Evolutionary conservation across 768 basidiomycete genomes (phyloP), one percentile per base, ranked within the genome.

Genomic region (Leucocoprinus birnbaumii): DNA sequence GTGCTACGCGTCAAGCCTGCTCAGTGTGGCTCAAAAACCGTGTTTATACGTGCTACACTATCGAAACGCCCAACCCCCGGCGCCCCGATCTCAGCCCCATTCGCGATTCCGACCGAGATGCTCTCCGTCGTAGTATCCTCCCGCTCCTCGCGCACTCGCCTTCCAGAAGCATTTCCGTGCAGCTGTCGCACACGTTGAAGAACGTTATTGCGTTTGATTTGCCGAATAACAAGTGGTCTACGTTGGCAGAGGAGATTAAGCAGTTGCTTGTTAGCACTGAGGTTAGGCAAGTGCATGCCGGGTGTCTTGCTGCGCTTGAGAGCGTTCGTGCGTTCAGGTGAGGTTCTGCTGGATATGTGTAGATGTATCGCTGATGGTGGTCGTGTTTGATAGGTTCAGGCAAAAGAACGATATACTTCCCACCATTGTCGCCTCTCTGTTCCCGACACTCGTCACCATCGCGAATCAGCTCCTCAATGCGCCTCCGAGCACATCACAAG

Each of bases 11-110:
- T 38, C 91, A 94, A 63, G 87, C 93, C 0, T 86, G 88, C 61
- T 80, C 87, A 13, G 89, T 96, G 19, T 96, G 87, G 81, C 77
- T 95, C 63, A 96, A 96, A 72, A 96, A 96, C 68, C 87, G 94
- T 63, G 83, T 95, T 57, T 79, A 82, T 53, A 75, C 77, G 4
- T 78, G 78, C 18, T 95, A 93, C 66, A 67, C 76, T 58, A 62
- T 83, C 62, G 82, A 85, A 53, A 58, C 59, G 16, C 11, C 48
- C 41, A 48, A 48, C 31, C 61, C 66, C 26, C 67, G 78, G 49
- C 80, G 84, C 26, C 75, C 85, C 0, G 88, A 92, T 64, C 80
- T 81, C 44, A 70, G 69, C 26, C 75, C 83, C 51, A 87, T 95
- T 67, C 72, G 81, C 2, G 64, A 69, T 26, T 79, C 86, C 1